These are phyloP conservation scores for Calonectria hongkongensis DNA, from an alignment of 2,329 filamentous ascomycete species.

Conservation along the genomic window DNA sequence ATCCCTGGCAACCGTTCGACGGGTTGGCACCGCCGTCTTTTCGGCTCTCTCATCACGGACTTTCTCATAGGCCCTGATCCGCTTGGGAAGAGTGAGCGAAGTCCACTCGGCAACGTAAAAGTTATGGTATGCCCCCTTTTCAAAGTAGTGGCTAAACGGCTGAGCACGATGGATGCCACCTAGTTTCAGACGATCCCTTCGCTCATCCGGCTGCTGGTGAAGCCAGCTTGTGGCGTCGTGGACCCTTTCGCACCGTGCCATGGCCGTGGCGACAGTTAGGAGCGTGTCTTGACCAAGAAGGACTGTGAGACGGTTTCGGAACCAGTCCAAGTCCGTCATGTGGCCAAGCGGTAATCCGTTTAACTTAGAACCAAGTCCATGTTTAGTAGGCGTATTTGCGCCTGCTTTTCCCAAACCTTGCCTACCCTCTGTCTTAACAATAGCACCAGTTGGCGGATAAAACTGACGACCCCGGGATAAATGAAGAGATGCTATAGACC, in stretches of 20 bases:
- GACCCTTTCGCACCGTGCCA: background rate
- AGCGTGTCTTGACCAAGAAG: conserved; percentile 1
- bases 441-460: background rate
- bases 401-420: no score
- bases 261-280: background rate
- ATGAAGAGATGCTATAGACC: background rate
- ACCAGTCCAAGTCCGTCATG: background rate
- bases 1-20: no score
- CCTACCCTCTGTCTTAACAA: background rate
- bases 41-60: no score
- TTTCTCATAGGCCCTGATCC: no score
- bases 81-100: no score
- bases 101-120: no score
- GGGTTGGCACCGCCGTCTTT: no score
- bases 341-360: background rate
- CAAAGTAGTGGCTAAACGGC: no score
- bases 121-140: no score
- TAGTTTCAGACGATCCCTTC: background rate
- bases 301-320: background rate
- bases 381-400: background rate
- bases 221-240: background rate
- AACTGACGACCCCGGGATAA: background rate
- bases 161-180: no score
- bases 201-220: background rate
- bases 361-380: background rate